phyloP scores from a whole-genome alignment of 768 basidiomycete species.

The Termitomyces sp. region DNA sequence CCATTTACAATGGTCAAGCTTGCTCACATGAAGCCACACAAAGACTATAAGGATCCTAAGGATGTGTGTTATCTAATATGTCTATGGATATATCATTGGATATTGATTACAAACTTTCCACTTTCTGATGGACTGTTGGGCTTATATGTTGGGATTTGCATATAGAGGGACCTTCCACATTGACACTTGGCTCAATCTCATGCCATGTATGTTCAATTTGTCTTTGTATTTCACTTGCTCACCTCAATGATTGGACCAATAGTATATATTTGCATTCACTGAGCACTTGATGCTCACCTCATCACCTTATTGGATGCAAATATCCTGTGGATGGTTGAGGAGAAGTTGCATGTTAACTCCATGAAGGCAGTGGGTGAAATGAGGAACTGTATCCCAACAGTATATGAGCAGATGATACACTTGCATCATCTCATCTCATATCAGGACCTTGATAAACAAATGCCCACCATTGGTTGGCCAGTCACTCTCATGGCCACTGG shows the following conservation, averaged over 20 bases:
- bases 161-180: background rate
- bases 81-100: background rate
- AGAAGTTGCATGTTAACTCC: background rate
- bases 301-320: background rate
- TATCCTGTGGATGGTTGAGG: background rate
- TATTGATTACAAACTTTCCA: background rate
- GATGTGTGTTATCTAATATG: background rate
- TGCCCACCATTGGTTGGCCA: background rate
- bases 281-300: background rate
- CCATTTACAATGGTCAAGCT: background rate
- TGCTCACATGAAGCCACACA: background rate
- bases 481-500: background rate
- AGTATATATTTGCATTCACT: background rate
- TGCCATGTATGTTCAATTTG: background rate
- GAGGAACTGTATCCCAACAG: background rate
- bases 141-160: background rate
- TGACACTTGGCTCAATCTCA: background rate
- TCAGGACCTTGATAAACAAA: background rate
- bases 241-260: background rate
- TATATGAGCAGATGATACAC: background rate
- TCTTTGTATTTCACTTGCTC: no score
- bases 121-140: background rate
- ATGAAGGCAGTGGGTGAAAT: background rate
- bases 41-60: background rate
- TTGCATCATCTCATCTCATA: background rate